Base-by-base conservation (phyloP, 371 early-diverging fungal genomes). In the Actinomortierella wolfii region DNA sequence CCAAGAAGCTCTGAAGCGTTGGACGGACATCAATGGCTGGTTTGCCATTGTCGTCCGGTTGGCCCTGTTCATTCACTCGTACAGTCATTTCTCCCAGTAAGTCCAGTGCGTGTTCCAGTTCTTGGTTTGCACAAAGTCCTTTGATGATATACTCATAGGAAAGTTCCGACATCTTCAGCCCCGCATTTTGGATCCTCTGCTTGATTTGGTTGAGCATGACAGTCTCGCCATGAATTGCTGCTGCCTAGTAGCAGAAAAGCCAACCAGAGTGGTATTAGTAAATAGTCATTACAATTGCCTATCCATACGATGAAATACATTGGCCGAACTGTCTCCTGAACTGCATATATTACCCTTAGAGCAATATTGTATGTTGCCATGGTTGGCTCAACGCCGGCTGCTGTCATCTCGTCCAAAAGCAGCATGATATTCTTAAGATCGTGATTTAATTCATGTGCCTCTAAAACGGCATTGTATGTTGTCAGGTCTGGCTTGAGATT, bases 41-140 rank as follows among this genome's bases (percentile, higher is more conserved):
- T n/a, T 40, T 48, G 15, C 74, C 74, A 20, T 59, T 59, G 25
- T 73, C 74, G 40, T 73, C 74, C 18, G 74, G 74, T 41, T 49
- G 41, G 13, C 76, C 76, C 2, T 55, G 24, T 26, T 77, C 59
- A 43, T 82, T 78, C 75, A 83, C 83, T 11, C 63, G 45, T 17
- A 73, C 74, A 14, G 74, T 67, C 74, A 73, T 73, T 44, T 71
- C 68, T 2, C 81, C 82, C 24, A 85, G 51, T 1, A 78, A 64
- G 51, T 83, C 80, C 29, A 83, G 48, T 2, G 84, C 84, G 53
- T 71, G 75, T 26, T 82, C 83, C 39, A 83, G 59, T 28, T 76
- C 64, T 7, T 73, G 58, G 11, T 67, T 67, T 5, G 67, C 63
- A 25, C 77, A 79, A 24, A 81, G 57, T 20, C 81, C 79, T n/a